Conservation (phyloP, 768 basidiomycete genomes). For the Leccinum disarticulatum region DNA sequence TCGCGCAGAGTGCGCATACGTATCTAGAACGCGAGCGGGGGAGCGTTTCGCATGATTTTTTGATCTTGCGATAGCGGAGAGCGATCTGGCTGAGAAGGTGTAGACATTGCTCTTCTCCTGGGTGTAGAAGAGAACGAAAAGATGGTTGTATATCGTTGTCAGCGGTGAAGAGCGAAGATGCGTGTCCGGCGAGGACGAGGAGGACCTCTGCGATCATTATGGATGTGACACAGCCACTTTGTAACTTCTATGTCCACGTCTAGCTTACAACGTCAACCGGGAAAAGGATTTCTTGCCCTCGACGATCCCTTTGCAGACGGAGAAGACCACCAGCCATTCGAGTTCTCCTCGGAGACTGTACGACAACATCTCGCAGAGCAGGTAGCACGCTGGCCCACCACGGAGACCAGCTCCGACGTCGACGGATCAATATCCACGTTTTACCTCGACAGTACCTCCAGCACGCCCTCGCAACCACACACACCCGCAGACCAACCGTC, state of each 20-base stretch:
- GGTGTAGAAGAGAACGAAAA: slow-evolving; percentile 75
- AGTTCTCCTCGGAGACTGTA: slow-evolving; percentile 61
- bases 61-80: slow-evolving; percentile 71
- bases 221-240: background rate
- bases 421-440: slow-evolving; percentile 56
- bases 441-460: slow-evolving; percentile 44
- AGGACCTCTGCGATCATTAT: slow-evolving; percentile 83
- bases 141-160: slow-evolving; percentile 61
- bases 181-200: slow-evolving; percentile 83
- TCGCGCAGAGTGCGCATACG: slow-evolving; percentile 74
- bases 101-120: slow-evolving; percentile 85
- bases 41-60: slow-evolving; percentile 49
- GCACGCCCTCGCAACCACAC: slow-evolving; percentile 24
- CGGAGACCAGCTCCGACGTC: slow-evolving; percentile 30
- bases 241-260: slow-evolving; percentile 17
- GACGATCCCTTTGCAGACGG: slow-evolving; percentile 72
- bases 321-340: slow-evolving; percentile 45
- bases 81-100: slow-evolving; percentile 77
- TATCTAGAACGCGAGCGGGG: slow-evolving; percentile 69
- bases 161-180: slow-evolving; percentile 75
- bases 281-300: slow-evolving; percentile 37
- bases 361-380: slow-evolving; percentile 60
- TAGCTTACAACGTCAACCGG: slow-evolving; percentile 11
- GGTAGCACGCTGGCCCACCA: slow-evolving; percentile 37
- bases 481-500: slow-evolving; percentile 19